A percentile compares a stretch with the other conserved stretches of the same genome.
Conservation (phyloP, 257 asterid species). For the Mitragyna speciosa region DNA sequence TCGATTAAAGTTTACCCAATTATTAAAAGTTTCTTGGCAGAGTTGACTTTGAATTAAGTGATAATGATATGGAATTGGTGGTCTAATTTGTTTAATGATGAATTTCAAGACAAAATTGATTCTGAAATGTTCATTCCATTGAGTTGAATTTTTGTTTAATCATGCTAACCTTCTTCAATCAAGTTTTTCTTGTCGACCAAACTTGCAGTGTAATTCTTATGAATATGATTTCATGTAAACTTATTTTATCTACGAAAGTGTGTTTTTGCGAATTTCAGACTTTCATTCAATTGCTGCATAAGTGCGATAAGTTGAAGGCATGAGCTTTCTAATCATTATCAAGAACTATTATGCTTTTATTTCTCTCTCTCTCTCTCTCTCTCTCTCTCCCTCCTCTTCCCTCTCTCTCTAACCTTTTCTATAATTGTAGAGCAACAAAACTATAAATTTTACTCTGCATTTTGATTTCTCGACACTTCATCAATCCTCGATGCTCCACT, state of each 20-base stretch:
- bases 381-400: too few relatives aligned
- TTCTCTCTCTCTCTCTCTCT: too few relatives aligned
- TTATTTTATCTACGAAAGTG: neutral
- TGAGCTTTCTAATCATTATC: too few relatives aligned
- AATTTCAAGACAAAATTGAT: neutral
- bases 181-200: neutral
- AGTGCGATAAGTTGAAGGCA: neutral
- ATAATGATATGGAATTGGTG: neutral
- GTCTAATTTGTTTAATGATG: neutral
- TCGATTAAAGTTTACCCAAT: neutral
- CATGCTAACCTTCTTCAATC: neutral
- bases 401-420: too few relatives aligned
- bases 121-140: too few relatives aligned
- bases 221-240: too few relatives aligned
- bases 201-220: neutral
- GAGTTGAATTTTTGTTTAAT: too few relatives aligned
- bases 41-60: neutral
- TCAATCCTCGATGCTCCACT: neutral
- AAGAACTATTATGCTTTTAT: too few relatives aligned
- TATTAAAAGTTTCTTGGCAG: too few relatives aligned
- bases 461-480: neutral
- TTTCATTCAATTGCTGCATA: neutral
- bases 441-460: neutral
- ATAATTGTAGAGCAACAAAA: too few relatives aligned
- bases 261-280: neutral